Percentiles rank a stretch among this genome's conserved stretches.
Evolutionary conservation across 2,329 filamentous ascomycete genomes (phyloP).

Genomic region (Hypoxylon sp.): DNA sequence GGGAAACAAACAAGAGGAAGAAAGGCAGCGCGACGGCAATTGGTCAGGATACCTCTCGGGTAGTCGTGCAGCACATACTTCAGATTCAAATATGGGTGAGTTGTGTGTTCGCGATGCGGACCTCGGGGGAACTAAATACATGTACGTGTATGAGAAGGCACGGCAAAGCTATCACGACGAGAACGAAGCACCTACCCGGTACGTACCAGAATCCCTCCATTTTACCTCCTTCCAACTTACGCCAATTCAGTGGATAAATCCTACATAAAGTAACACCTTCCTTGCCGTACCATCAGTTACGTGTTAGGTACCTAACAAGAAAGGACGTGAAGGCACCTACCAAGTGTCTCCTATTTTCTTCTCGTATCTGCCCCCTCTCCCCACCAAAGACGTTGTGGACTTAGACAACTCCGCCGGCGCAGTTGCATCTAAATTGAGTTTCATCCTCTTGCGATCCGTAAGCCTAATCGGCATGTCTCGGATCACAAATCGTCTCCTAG

Average conservation of each 20-base stretch:
- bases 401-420: neutral
- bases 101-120: neutral
- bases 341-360: neutral
- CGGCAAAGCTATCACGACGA: neutral
- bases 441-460: neutral
- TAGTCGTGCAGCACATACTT: neutral
- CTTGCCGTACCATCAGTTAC: neutral
- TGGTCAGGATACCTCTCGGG: neutral
- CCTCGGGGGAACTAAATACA: neutral
- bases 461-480: neutral
- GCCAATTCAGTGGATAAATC: neutral
- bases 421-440: neutral
- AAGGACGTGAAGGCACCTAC: neutral
- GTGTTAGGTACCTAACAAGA: too few species aligned
- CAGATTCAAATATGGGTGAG: neutral
- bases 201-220: neutral
- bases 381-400: neutral
- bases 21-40: neutral
- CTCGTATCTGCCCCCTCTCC: neutral
- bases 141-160: neutral
- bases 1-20: neutral
- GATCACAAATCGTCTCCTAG: neutral
- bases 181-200: neutral
- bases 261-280: neutral
- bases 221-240: neutral